Conservation (phyloP, 2,329 filamentous ascomycete species). For the Trematosphaeria pertusa region DNA sequence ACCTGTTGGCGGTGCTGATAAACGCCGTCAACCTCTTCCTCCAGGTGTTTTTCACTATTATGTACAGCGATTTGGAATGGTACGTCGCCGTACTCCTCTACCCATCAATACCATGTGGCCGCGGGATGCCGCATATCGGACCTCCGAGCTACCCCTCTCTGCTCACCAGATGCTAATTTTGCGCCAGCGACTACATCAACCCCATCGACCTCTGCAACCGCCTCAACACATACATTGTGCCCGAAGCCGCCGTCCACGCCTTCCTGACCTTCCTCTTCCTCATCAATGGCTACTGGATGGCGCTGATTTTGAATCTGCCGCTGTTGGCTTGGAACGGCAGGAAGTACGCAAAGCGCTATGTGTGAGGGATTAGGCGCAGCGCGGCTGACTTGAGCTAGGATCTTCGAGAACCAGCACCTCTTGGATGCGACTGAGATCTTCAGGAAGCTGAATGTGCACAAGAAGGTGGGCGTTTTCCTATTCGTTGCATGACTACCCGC, state of each 20-base stretch:
- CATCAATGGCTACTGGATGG: constrained; percentile 98
- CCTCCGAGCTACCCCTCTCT: not conserved
- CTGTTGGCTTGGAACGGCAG: constrained; percentile 93
- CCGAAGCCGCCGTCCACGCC: constrained; percentile 95
- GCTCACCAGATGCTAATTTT: constrained; percentile 35
- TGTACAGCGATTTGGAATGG: constrained; percentile 99
- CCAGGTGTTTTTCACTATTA: constrained; percentile 99
- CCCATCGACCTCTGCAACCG: constrained; percentile 99
- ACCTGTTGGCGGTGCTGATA: constrained; percentile 96
- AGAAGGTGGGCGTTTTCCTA: constrained; percentile 73
- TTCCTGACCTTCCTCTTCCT: constrained; percentile 96
- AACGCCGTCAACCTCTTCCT: constrained; percentile 99
- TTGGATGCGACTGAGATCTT: constrained; percentile 99
- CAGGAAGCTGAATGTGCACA: constrained; percentile 97
- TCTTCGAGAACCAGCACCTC: constrained; percentile 95
- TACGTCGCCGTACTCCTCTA: constrained; percentile 58
- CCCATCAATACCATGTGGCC: not conserved
- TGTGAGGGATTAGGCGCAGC: not conserved
- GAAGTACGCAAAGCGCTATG: constrained; percentile 76
- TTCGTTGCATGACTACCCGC: not conserved
- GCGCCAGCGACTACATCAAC: constrained; percentile 94
- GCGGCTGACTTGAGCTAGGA: constrained; percentile 65
- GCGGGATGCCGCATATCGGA: not conserved
- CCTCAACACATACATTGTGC: constrained; percentile 98
- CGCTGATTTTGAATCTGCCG: constrained; percentile 89